Evolutionary conservation across 768 basidiomycete species (phyloP), one percentile per base, ranked within the genome.

Genomic region (Piloderma croceum): DNA sequence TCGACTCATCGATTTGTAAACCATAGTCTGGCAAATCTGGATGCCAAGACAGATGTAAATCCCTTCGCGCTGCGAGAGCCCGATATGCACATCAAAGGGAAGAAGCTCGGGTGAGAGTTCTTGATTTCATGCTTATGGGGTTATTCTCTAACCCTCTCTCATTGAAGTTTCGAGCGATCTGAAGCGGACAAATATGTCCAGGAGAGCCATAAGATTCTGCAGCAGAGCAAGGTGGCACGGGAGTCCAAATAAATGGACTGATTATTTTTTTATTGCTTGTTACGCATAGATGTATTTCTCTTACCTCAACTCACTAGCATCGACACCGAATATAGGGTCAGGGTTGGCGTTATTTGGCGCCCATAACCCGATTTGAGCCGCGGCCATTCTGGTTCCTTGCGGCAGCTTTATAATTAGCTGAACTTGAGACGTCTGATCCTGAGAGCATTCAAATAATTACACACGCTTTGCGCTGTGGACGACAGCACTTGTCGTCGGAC

Each of bases 1-100:
- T 77, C 86, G 1, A 91, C 87, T 1, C 93, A 98, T 54, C 74
- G 90, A 36, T 97, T 97, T 54, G 90, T 94, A 48, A 98, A 98
- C 62, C 94, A 98, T 66, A 89, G 86, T 43, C 69, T 98, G 24
- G 94, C 92, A 3, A 92, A 91, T 63, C 70, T 99, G 36, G 67
- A 89, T 48, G 69, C 71, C 22, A 58, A 72, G 24, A 77, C 74
- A 24, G 94, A 97, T 59, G 79, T 90, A 50, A 96, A 93, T 54
- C 90, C 90, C 0, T 91, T 92, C 51, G 87, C 90, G 12, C 63
- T 96, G 20, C 77, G 81, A 18, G 93, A 98, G 55, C 90, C 93
- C 11, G 76, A 84, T 46, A 93, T 94, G 77, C 70, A 76, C 50
- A 65, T 80, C 34, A 90, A 92, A 58, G 94, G 94, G 10, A 72